phyloP scores from a whole-genome alignment of 169 alveolate genomes.

The Plasmodium adleri region DNA sequence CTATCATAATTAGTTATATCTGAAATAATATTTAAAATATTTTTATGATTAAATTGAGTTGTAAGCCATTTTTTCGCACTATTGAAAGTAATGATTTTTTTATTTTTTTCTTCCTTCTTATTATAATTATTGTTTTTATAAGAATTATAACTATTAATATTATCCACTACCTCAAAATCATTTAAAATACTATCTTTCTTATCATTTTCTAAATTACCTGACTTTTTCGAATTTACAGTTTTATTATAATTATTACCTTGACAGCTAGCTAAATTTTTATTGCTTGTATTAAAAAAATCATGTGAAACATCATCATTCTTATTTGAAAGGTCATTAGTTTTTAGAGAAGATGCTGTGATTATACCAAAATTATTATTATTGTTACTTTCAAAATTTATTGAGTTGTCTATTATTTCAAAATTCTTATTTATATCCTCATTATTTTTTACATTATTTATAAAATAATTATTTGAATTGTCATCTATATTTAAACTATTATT shows the following conservation, averaged over 20 bases:
- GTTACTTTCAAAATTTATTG: neutral
- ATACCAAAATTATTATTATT: neutral
- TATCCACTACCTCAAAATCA: constrained; percentile 27
- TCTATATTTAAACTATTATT: constrained; percentile 57
- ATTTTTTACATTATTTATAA: constrained; percentile 31
- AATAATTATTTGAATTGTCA: constrained; percentile 50
- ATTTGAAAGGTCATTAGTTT: neutral
- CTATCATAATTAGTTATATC: constrained; percentile 67
- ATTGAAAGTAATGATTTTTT: constrained; percentile 46
- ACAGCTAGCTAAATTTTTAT: constrained; percentile 5
- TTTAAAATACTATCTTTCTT: neutral
- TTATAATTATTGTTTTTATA: constrained; percentile 1
- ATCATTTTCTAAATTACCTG: neutral
- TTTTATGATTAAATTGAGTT: constrained; percentile 67
- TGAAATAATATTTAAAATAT: constrained; percentile 58
- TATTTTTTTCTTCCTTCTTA: constrained; percentile 69
- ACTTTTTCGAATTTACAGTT: neutral
- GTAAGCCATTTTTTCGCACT: constrained; percentile 73
- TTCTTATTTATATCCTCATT: constrained; percentile 51
- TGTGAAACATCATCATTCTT: neutral
- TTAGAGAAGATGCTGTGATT: neutral
- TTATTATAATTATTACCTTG: constrained; percentile 3
- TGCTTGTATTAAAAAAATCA: constrained; percentile 8
- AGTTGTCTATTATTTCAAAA: constrained; percentile 45
- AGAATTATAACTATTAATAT: neutral